Percentiles rank a stretch among this genome's conserved stretches.
phyloP scores from a whole-genome alignment of 768 basidiomycete species.

The Naganishia kalamii region DNA sequence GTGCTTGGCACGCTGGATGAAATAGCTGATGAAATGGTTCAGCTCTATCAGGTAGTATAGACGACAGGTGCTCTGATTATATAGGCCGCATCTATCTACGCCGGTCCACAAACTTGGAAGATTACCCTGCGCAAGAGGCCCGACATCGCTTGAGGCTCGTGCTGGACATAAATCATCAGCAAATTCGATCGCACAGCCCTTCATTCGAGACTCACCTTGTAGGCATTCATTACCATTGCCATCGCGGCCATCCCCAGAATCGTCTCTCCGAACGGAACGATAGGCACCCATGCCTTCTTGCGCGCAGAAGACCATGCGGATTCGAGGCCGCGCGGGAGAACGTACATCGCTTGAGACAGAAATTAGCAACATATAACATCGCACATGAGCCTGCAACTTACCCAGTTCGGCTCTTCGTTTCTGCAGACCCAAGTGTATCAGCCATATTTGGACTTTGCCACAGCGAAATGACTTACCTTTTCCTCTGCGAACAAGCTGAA shows the following conservation, averaged over 20 bases:
- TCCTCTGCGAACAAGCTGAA: constrained; percentile 80
- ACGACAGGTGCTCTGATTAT: constrained; percentile 47
- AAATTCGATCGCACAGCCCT: too few relatives aligned
- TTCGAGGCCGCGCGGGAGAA: constrained; percentile 79
- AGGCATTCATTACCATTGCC: constrained; percentile 76
- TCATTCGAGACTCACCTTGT: constrained; percentile 34
- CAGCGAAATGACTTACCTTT: constrained; percentile 46
- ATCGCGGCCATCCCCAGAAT: constrained; percentile 65
- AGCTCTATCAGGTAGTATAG: constrained; percentile 53
- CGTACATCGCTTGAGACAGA: constrained; percentile 38
- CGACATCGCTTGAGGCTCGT: constrained; percentile 39
- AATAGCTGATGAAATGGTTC: too few relatives aligned
- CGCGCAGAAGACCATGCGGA: constrained; percentile 77
- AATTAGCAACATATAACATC: not conserved
- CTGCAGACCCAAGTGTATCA: constrained; percentile 12
- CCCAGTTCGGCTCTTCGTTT: constrained; percentile 83
- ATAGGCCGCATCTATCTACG: not conserved
- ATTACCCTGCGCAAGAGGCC: constrained; percentile 37
- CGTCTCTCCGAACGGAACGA: constrained; percentile 47
- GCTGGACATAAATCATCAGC: constrained; percentile 22
- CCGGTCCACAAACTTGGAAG: constrained; percentile 43
- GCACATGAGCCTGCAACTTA: constrained; percentile 57
- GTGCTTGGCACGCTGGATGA: constrained; percentile 70
- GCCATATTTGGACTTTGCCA: not conserved
- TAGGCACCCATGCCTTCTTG: constrained; percentile 64